These are phyloP conservation scores for Dryas integrifolia DNA, from an alignment of 331 rosid genomes.

Conservation along the genomic window DNA sequence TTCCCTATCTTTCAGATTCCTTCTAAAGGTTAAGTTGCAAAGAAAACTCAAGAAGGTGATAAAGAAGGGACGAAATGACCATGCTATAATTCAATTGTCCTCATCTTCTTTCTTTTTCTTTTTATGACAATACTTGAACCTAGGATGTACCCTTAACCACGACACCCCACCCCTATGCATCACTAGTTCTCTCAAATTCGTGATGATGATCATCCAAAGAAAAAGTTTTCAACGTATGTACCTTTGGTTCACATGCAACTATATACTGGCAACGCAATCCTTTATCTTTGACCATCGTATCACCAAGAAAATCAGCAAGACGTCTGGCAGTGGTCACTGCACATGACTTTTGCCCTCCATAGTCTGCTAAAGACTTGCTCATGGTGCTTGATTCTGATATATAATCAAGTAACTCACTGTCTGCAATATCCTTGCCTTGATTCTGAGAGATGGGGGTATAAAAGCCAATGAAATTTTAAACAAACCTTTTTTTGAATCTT, in stretches of 20 bases:
- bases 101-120: background rate
- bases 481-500: background rate
- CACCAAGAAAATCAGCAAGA: slow-evolving; percentile 95
- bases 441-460: slow-evolving; percentile 45
- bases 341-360: slow-evolving; percentile 88
- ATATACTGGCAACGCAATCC: slow-evolving; percentile 93
- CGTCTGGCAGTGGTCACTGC: slow-evolving; percentile 97
- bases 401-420: slow-evolving; percentile 91
- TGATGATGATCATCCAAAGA: background rate
- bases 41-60: background rate
- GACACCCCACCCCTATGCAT: background rate
- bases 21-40: background rate
- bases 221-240: slow-evolving; percentile 21
- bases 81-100: background rate
- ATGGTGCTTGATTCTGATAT: slow-evolving; percentile 99
- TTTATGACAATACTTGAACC: background rate
- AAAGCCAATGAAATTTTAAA: background rate
- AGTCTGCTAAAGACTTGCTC: slow-evolving; percentile 98
- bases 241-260: slow-evolving; percentile 98
- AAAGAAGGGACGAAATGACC: background rate
- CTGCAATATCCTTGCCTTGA: slow-evolving; percentile 89
- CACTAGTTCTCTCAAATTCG: slow-evolving; percentile 7
- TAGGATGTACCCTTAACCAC: background rate
- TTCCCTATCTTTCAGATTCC: slow-evolving; percentile 6
- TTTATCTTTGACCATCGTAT: slow-evolving; percentile 93